Conservation (phyloP, 2,329 filamentous ascomycete genomes). For the Cladobotryum mycophilum region DNA sequence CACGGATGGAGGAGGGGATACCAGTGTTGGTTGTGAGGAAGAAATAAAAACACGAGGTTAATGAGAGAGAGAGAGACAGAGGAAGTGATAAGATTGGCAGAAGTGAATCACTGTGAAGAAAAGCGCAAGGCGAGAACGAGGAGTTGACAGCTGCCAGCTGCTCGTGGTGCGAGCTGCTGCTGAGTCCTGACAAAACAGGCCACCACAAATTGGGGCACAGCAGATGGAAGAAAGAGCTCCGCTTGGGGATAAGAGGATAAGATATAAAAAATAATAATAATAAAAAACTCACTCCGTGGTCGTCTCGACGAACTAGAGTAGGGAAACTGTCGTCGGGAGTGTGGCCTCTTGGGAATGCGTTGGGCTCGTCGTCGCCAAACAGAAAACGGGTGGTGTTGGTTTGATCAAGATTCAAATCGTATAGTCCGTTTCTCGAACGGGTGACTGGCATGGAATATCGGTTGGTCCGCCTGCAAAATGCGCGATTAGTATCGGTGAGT, state of each 20-base stretch:
- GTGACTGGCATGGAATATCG: slow-evolving; percentile 93
- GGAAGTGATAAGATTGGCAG: neutral
- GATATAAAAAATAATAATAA: neutral
- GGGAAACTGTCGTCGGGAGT: slow-evolving; percentile 81
- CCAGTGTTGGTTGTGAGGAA: neutral
- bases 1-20: neutral
- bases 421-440: slow-evolving; percentile 58
- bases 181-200: neutral
- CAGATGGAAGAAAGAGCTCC: neutral
- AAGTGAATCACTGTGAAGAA: neutral
- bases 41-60: neutral
- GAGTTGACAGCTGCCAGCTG: slow-evolving; percentile 1
- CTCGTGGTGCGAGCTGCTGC: neutral
- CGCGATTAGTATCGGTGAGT: slow-evolving; percentile 17
- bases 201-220: neutral
- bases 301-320: slow-evolving; percentile 65
- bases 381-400: slow-evolving; percentile 82
- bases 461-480: slow-evolving; percentile 55
- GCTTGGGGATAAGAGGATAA: neutral
- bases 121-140: neutral
- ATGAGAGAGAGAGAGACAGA: neutral
- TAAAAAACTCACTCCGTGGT: slow-evolving; percentile 46
- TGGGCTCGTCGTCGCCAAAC: slow-evolving; percentile 69
- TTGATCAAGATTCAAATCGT: slow-evolving; percentile 67
- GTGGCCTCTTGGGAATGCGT: slow-evolving; percentile 43